Conservation (phyloP, 2,329 filamentous ascomycete genomes). For the Akanthomyces uredinophilus region DNA sequence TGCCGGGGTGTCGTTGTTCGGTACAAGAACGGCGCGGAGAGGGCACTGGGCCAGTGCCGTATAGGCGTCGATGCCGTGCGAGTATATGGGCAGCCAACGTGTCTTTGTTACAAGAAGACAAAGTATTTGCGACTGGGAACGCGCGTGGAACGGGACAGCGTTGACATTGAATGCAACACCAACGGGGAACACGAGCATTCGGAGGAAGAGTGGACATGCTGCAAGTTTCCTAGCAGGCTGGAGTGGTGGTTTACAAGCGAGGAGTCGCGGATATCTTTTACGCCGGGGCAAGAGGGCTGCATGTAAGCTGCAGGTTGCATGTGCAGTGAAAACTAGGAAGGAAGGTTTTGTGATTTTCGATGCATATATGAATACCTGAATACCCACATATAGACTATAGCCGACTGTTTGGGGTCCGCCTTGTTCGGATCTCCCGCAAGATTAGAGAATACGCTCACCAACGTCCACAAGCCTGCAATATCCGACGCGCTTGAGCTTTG, state of each 20-base stretch:
- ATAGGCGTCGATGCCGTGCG: conserved; percentile 4
- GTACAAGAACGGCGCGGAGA: conserved; percentile 3
- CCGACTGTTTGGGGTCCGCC: not conserved
- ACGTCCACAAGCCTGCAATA: not conserved
- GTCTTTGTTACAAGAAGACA: conserved; percentile 2
- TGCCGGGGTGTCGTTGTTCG: conserved; percentile 6
- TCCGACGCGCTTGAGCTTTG: too few species aligned
- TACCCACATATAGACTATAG: conserved; percentile 3
- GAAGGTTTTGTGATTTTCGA: not conserved
- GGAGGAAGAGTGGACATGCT: not conserved
- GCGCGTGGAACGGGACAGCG: conserved; percentile 3
- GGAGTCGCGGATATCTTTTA: conserved; percentile 4
- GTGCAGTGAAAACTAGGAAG: not conserved
- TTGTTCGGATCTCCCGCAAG: too few species aligned
- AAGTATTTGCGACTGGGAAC: conserved; percentile 7
- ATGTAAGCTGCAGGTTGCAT: not conserved
- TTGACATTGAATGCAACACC: not conserved
- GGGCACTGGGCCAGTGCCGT: conserved; percentile 9
- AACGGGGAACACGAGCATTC: not conserved
- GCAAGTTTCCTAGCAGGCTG: conserved; percentile 1
- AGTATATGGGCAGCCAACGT: not conserved
- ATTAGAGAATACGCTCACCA: not conserved
- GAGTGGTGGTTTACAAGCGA: conserved; percentile 13
- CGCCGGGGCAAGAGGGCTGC: not conserved
- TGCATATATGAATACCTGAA: not conserved